Base-by-base conservation (phyloP, 768 basidiomycete species). In the Termitomyces sp. region DNA sequence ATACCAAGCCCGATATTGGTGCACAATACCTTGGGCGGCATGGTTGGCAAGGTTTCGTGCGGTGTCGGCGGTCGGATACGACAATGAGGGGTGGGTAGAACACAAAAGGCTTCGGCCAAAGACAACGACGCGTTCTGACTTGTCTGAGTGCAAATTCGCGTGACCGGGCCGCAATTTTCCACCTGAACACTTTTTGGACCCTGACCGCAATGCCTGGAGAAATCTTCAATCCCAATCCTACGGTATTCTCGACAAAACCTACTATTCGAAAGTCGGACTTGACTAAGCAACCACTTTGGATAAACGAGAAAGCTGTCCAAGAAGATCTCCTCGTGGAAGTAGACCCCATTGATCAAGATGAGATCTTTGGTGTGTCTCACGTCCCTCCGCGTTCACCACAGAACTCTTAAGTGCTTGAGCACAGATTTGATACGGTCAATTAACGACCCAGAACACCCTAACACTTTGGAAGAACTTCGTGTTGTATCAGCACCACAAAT, bases 401-500 rank as follows among this genome's bases (percentile, higher is more conserved):
- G 25, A 45, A 50, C 20, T 56, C 43, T 63, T 36, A 63, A 25
- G 57, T 52, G 34, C 36, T 38, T 58, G 12, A 36, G 17, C 42
- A 32, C 65, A 97, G 96, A 97, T 65, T 83, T 98, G 20, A 89
- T 99, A 57, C 85, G 95, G 60, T 89, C 87, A 4, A 98, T 98
- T 49, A 89, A 89, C 56, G 96, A 98, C 69, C 96, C 96, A 2
- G 97, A 99, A 71, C 95, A 99, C 73, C 92, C 94, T 5, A 90
- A 89, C 68, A 91, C 89, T 17, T 82, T 99, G 50, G 97, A 99
- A 71, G 94, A 98, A 70, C 87, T 99, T 9, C 88, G 92, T 29
- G 97, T 99, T 42, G 96, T 99, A 46, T 96, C 94, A 51, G 85
- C 87, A 6, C 87, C 92, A 10, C 96, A 98, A 69, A 88, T 98